A percentile compares a stretch with the other conserved stretches of the same genome.
Conservation (phyloP, 768 basidiomycete species). For the Pleurotus ostreatus region DNA sequence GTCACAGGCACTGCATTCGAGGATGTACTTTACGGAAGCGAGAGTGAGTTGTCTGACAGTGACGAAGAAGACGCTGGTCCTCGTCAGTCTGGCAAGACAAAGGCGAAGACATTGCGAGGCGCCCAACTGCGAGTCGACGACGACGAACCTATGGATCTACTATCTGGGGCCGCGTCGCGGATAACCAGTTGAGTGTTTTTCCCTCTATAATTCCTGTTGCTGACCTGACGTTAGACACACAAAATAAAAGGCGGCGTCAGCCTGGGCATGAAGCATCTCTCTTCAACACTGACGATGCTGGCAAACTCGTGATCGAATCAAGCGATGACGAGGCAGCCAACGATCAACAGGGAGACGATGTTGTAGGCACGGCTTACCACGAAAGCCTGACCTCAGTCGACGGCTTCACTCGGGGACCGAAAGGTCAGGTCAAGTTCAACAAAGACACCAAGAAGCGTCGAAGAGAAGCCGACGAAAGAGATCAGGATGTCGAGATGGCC, state of each 20-base stretch:
- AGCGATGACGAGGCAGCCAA: slow-evolving; percentile 39
- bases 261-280: slow-evolving; percentile 82
- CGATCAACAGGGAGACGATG: slow-evolving; percentile 41
- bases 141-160: slow-evolving; percentile 92
- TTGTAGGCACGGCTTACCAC: slow-evolving; percentile 76
- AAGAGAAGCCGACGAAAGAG: slow-evolving; percentile 59
- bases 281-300: slow-evolving; percentile 85
- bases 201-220: neutral
- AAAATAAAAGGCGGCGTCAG: slow-evolving; percentile 55
- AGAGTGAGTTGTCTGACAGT: slow-evolving; percentile 80
- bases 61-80: slow-evolving; percentile 48
- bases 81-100: slow-evolving; percentile 26
- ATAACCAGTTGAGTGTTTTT: slow-evolving; percentile 55
- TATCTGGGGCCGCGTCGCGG: slow-evolving; percentile 72
- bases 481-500: slow-evolving; percentile 71
- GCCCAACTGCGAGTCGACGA: slow-evolving; percentile 80
- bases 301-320: slow-evolving; percentile 75
- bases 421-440: slow-evolving; percentile 90
- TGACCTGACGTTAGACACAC: slow-evolving; percentile 29
- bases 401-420: slow-evolving; percentile 81
- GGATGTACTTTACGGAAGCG: slow-evolving; percentile 95
- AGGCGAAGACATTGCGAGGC: slow-evolving; percentile 28
- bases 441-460: slow-evolving; percentile 95
- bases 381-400: slow-evolving; percentile 83
- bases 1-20: slow-evolving; percentile 88